These are phyloP conservation scores for Solanum ossicruentum DNA, from an alignment of 257 asterid genomes.

Conservation along the genomic window DNA sequence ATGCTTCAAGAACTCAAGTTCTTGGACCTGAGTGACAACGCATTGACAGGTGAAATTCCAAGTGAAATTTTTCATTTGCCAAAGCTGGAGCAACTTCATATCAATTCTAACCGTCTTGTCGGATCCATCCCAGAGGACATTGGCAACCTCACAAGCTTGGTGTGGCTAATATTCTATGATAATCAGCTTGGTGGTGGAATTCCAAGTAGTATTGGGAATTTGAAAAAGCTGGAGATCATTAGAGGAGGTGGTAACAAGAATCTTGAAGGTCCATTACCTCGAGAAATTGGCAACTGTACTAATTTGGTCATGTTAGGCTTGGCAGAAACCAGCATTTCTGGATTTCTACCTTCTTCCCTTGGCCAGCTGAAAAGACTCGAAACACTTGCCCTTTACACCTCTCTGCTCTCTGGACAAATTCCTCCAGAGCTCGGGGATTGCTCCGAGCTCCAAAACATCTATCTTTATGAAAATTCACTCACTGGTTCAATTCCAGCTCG, in stretches of 20 bases:
- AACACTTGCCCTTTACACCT: slow-evolving; percentile 54
- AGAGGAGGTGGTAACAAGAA: slow-evolving; percentile 78
- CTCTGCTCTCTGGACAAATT: slow-evolving; percentile 65
- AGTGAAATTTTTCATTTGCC: slow-evolving; percentile 23
- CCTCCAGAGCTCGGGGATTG: slow-evolving; percentile 69
- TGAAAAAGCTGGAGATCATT: slow-evolving; percentile 37
- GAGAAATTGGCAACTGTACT: slow-evolving; percentile 52
- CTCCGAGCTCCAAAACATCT: slow-evolving; percentile 24
- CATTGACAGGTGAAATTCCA: slow-evolving; percentile 49
- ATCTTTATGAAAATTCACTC: slow-evolving; percentile 56
- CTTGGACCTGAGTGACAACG: slow-evolving; percentile 58
- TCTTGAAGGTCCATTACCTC: slow-evolving; percentile 54
- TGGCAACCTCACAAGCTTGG: slow-evolving; percentile 35
- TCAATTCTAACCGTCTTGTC: slow-evolving; percentile 36
- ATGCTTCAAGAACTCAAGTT: slow-evolving; percentile 19
- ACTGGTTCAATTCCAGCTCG: slow-evolving; percentile 51
- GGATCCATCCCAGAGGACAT: slow-evolving; percentile 43
- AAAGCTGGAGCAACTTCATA: slow-evolving; percentile 32
- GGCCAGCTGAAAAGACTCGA: slow-evolving; percentile 43
- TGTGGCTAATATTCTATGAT: slow-evolving; percentile 36
- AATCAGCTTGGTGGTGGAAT: slow-evolving; percentile 49
- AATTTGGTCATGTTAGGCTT: slow-evolving; percentile 44
- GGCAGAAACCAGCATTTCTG: slow-evolving; percentile 68
- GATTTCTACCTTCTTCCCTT: slow-evolving; percentile 50
- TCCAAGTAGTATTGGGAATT: slow-evolving; percentile 42